These are phyloP conservation scores for Rasamsonia emersonii DNA, from an alignment of 2,329 filamentous ascomycete species.

Conservation along the genomic window DNA sequence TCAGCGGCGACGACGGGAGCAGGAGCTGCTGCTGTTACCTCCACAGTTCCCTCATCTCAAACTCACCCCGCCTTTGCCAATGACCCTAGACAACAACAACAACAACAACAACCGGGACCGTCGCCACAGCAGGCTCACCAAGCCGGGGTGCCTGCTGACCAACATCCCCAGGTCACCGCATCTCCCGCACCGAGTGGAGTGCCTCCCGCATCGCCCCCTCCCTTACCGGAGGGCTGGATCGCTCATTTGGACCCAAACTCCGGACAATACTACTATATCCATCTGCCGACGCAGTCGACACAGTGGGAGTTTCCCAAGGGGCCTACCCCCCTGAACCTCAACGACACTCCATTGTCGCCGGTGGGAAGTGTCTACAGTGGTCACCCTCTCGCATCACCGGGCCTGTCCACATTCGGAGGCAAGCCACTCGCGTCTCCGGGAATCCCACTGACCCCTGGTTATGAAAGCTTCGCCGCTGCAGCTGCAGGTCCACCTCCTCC, in stretches of 20 bases:
- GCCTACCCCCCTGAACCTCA: slow-evolving; percentile 77
- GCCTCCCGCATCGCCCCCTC: slow-evolving; percentile 75
- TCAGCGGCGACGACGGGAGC: slow-evolving; percentile 12
- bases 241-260: slow-evolving; percentile 92
- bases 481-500: slow-evolving; percentile 78
- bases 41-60: slow-evolving; percentile 27
- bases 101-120: slow-evolving; percentile 30
- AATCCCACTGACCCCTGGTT: slow-evolving; percentile 72
- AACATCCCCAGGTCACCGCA: slow-evolving; percentile 18
- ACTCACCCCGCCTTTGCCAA: slow-evolving; percentile 89
- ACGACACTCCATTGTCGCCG: slow-evolving; percentile 74
- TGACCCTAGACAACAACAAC: slow-evolving; percentile 54
- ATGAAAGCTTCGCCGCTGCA: slow-evolving; percentile 70
- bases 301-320: slow-evolving; percentile 99
- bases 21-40: slow-evolving; percentile 4
- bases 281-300: slow-evolving; percentile 86
- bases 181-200: slow-evolving; percentile 35
- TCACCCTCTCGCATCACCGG: slow-evolving; percentile 62
- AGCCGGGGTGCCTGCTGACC: slow-evolving; percentile 16
- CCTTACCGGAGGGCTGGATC: slow-evolving; percentile 95
- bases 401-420: slow-evolving; percentile 45
- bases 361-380: slow-evolving; percentile 63
- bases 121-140: slow-evolving; percentile 31
- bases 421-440: slow-evolving; percentile 67
- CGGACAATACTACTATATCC: slow-evolving; percentile 98